Percentiles rank a stretch among this genome's conserved stretches.
Evolutionary conservation across 163 green algal genomes (phyloP).

Genomic region (Scenedesmus sp.): DNA sequence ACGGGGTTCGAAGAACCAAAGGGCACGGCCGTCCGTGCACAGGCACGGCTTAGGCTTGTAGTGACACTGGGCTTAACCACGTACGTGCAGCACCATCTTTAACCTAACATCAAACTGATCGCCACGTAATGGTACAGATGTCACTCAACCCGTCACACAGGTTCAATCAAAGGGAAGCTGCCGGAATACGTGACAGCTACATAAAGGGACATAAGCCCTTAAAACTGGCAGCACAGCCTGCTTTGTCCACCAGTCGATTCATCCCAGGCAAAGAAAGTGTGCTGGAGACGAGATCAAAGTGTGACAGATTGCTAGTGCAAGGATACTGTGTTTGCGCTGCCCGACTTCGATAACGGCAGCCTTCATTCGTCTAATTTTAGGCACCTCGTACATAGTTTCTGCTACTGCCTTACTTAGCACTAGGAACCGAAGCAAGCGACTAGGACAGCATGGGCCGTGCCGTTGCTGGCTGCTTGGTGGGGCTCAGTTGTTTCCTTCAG

Average conservation of each 20-base stretch:
- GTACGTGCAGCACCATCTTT: neutral
- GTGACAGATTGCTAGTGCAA: neutral
- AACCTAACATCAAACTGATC: neutral
- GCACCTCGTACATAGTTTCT: too few species aligned
- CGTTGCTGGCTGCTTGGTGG: neutral
- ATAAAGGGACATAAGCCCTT: neutral
- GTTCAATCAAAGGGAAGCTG: neutral
- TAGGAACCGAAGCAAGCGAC: neutral
- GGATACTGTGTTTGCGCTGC: neutral
- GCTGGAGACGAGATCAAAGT: neutral
- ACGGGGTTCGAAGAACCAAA: neutral
- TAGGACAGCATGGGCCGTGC: neutral
- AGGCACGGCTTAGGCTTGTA: neutral
- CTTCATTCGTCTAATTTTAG: neutral
- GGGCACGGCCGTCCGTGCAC: neutral
- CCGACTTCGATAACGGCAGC: neutral
- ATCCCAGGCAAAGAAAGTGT: neutral
- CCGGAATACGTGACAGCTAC: neutral
- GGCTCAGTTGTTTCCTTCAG: conserved; percentile 15
- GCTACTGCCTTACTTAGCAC: neutral
- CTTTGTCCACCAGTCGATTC: too few species aligned
- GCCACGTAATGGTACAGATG: neutral
- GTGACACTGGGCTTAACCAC: neutral
- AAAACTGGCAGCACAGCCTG: neutral
- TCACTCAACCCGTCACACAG: neutral